These are phyloP conservation scores for Cicer judaicum DNA, from an alignment of 306 rosid genomes.

Conservation along the genomic window DNA sequence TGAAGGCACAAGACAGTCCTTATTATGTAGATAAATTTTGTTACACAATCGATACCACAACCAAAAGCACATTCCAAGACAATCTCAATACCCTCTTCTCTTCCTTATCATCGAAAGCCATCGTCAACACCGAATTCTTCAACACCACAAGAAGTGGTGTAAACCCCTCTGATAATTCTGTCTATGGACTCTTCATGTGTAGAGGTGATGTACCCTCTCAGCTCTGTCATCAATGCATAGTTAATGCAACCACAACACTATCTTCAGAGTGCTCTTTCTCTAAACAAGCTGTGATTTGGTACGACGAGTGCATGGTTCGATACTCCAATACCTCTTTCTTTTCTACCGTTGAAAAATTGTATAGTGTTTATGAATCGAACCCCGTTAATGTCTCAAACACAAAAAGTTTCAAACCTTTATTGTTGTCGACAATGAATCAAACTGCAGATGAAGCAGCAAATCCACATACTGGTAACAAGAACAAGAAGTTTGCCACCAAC, in stretches of 20 bases:
- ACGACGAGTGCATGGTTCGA: not conserved
- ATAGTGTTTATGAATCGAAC: not conserved
- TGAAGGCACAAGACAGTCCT: not conserved
- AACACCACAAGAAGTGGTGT: not conserved
- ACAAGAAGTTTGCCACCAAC: not conserved
- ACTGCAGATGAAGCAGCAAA: not conserved
- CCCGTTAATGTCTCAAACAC: not conserved
- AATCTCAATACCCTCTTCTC: not conserved
- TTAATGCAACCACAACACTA: not conserved
- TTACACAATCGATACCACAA: not conserved
- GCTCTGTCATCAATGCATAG: not conserved
- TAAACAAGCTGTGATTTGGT: not conserved
- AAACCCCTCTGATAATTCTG: not conserved
- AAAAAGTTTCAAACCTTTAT: too few species aligned
- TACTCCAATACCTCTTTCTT: not conserved
- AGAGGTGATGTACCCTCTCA: not conserved
- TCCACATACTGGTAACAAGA: not conserved
- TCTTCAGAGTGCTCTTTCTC: not conserved
- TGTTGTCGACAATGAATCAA: not conserved
- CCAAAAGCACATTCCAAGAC: not conserved
- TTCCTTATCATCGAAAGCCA: not conserved
- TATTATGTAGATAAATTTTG: not conserved
- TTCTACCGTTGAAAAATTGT: rapidly evolving
- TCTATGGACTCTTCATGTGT: conserved; percentile 7
- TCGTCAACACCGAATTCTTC: not conserved